Evolutionary conservation across 73 alveolate genomes (phyloP).

Genomic region (Tetrahymena borealis): DNA sequence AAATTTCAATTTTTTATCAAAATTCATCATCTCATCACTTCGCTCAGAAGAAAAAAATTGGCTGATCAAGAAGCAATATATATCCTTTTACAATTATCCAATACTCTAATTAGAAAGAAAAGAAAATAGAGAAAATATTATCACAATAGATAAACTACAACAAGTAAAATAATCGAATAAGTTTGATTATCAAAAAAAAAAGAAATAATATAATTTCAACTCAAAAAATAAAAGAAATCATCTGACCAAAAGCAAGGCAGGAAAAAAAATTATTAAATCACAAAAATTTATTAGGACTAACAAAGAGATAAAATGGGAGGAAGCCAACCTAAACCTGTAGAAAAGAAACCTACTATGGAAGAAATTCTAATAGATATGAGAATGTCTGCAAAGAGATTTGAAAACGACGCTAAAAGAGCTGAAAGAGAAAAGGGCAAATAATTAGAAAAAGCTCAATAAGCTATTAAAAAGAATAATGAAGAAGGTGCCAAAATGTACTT

Average conservation of each 20-base stretch:
- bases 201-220: neutral
- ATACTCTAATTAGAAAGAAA: neutral
- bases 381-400: neutral
- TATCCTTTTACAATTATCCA: neutral
- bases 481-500: neutral
- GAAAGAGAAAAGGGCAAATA: neutral
- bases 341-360: neutral
- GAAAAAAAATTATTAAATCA: neutral
- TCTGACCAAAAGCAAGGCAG: neutral
- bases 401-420: neutral
- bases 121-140: neutral
- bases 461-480: neutral
- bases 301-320: neutral
- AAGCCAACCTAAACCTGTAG: neutral
- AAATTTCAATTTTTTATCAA: neutral
- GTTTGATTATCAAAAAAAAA: neutral
- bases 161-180: neutral
- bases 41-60: neutral
- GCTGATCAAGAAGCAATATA: neutral
- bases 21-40: neutral
- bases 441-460: neutral
- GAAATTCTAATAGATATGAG: neutral
- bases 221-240: neutral
- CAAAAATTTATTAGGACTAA: neutral
- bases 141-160: neutral